Conservation (phyloP, 257 asterid species). For the Ocimum tenuiflorum region DNA sequence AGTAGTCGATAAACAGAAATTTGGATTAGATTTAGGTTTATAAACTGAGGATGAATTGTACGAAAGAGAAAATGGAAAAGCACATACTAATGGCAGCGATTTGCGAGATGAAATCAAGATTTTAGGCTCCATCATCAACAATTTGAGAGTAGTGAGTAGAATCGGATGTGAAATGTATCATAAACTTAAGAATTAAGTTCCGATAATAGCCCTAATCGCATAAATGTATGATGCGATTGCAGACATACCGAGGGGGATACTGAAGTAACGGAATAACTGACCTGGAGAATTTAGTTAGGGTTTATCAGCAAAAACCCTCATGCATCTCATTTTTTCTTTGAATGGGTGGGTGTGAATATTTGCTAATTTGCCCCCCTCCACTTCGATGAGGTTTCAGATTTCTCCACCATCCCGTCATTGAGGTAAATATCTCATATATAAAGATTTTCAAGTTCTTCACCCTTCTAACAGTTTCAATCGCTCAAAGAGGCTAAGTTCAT, state of each 20-base stretch:
- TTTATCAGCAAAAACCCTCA: constrained; percentile 44
- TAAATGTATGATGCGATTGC: neutral
- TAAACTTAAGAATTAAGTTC: constrained; percentile 15
- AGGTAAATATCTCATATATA: no score
- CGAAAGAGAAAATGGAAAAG: constrained; percentile 46
- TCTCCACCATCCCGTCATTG: no score
- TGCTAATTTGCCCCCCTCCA: constrained; percentile 21
- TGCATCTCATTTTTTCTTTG: constrained; percentile 3
- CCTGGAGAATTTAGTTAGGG: constrained; percentile 43
- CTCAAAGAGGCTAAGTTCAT: no score
- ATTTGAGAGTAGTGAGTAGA: constrained; percentile 9
- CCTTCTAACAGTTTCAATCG: no score
- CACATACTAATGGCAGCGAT: constrained; percentile 38
- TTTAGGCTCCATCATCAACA: constrained; percentile 52
- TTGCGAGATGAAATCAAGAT: constrained; percentile 44
- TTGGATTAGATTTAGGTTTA: constrained; percentile 27
- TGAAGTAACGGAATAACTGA: constrained; percentile 23
- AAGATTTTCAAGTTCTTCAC: no score
- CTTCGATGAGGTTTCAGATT: neutral
- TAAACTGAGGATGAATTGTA: constrained; percentile 31
- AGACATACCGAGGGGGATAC: neutral
- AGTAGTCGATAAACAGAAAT: constrained; percentile 22
- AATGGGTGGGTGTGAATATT: constrained; percentile 1
- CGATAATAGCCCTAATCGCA: constrained; percentile 5
- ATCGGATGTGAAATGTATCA: constrained; percentile 14